These are phyloP conservation scores for Carex sylvatica DNA, from an alignment of 202 grass and related monocot genomes.

Conservation along the genomic window DNA sequence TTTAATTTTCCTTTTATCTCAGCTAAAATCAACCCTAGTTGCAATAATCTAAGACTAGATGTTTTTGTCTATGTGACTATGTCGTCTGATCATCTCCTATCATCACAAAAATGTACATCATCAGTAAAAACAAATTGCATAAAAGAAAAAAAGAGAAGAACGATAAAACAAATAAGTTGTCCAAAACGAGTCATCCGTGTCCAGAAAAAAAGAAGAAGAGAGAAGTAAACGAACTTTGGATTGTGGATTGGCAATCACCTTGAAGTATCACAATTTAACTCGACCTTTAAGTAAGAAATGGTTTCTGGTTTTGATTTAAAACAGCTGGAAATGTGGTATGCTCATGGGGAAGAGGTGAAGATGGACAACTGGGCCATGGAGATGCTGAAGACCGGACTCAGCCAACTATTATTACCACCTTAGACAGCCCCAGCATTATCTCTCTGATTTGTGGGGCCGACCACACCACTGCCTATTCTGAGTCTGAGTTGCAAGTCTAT, in stretches of 20 bases:
- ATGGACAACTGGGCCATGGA: conserved; percentile 94
- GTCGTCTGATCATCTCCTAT: not conserved
- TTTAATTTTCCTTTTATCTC: not conserved
- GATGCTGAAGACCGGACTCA: conserved; percentile 85
- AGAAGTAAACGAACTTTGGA: not conserved
- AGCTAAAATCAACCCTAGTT: not conserved
- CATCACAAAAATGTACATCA: not conserved
- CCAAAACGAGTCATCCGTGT: not conserved
- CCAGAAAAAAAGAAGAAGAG: too few species aligned
- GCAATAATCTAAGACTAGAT: not conserved
- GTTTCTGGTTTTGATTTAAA: not conserved
- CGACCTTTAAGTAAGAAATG: not conserved
- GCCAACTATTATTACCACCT: conserved; percentile 69
- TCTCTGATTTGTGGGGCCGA: conserved; percentile 93
- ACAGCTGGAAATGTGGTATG: conserved; percentile 82
- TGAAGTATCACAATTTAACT: not conserved
- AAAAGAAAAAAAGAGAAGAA: not conserved
- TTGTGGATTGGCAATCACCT: not conserved
- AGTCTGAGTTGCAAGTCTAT: conserved; percentile 70
- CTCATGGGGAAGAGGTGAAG: conserved; percentile 97
- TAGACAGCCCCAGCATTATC: conserved; percentile 54
- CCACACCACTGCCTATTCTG: conserved; percentile 90
- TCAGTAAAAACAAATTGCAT: not conserved
- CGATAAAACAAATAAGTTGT: not conserved
- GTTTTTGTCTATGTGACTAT: not conserved